Evolutionary conservation across 2,329 filamentous ascomycete species (phyloP).

Genomic region (Clonostachys byssicola): DNA sequence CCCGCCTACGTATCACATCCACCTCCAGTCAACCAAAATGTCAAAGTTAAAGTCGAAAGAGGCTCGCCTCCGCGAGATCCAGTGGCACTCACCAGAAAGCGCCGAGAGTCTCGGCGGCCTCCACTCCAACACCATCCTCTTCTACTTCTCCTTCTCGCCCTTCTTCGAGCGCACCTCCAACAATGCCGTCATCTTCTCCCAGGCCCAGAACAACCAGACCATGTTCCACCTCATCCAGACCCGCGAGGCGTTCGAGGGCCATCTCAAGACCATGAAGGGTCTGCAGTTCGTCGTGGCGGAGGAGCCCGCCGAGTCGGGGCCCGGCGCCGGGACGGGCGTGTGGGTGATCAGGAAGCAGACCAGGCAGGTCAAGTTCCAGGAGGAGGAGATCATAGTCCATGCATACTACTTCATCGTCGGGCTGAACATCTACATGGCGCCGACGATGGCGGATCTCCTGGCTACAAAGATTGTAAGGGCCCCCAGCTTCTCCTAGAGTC

Average conservation of each 20-base stretch:
- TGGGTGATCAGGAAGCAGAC: constrained; percentile 70
- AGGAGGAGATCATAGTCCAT: constrained; percentile 39
- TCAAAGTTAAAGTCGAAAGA: constrained; percentile 41
- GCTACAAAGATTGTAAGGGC: constrained; percentile 50
- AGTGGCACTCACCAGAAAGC: constrained; percentile 53
- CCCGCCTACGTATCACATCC: too few relatives aligned
- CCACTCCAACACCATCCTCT: constrained; percentile 61
- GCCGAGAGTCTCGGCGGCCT: constrained; percentile 51
- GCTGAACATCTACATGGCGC: constrained; percentile 64
- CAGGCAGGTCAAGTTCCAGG: constrained; percentile 48
- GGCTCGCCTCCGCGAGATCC: constrained; percentile 60
- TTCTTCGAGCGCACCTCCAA: constrained; percentile 67
- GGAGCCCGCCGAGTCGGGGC: constrained; percentile 58
- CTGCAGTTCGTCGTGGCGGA: constrained; percentile 64
- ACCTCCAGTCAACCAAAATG: too few relatives aligned
- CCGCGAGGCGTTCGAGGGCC: constrained; percentile 59
- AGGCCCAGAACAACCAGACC: constrained; percentile 56
- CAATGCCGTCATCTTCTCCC: constrained; percentile 58
- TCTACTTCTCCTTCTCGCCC: constrained; percentile 64
- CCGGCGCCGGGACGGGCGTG: constrained; percentile 62
- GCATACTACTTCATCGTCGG: constrained; percentile 61
- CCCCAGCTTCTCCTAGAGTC: neutral
- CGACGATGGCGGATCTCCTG: constrained; percentile 55
- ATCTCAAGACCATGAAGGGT: constrained; percentile 60
- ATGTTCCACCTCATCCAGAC: constrained; percentile 56